Conservation (phyloP, 371 early-diverging fungal species). For the Rhizopus delemar region DNA sequence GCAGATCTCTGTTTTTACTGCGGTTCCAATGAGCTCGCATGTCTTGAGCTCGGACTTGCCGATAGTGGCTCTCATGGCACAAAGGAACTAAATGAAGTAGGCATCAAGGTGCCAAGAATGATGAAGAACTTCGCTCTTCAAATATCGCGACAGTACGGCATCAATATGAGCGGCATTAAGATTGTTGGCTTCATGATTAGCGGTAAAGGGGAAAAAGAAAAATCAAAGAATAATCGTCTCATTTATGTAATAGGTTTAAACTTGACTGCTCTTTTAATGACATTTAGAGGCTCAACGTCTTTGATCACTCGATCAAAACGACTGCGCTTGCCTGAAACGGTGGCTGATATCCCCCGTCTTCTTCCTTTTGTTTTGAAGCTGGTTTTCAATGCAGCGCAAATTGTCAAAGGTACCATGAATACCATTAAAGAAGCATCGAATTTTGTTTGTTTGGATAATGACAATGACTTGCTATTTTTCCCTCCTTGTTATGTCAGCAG, state of each 20-base stretch:
- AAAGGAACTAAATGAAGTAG: slow-evolving; percentile 20
- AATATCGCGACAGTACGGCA: slow-evolving; percentile 19
- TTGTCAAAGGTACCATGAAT: slow-evolving; percentile 10
- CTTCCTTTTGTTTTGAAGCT: slow-evolving; percentile 19
- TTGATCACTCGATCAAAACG: slow-evolving; percentile 20
- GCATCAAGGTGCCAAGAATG: slow-evolving; percentile 18
- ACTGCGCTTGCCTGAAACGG: slow-evolving; percentile 12
- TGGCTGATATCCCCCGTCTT: slow-evolving; percentile 15
- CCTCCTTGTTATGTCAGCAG: slow-evolving; percentile 15
- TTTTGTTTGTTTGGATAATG: slow-evolving; percentile 15
- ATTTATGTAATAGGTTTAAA: slow-evolving; percentile 19
- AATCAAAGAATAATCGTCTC: slow-evolving; percentile 15
- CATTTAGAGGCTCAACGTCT: slow-evolving; percentile 17
- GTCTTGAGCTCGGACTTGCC: slow-evolving; percentile 21
- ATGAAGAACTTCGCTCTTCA: slow-evolving; percentile 19
- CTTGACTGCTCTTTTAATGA: slow-evolving; percentile 20
- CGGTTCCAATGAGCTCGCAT: slow-evolving; percentile 18
- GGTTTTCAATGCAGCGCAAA: slow-evolving; percentile 5
- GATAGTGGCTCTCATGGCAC: slow-evolving; percentile 18
- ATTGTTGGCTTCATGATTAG: slow-evolving; percentile 20
- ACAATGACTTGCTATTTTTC: slow-evolving; percentile 12
- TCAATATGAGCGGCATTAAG: slow-evolving; percentile 19
- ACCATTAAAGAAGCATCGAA: slow-evolving; percentile 9
- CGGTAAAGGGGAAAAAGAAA: slow-evolving; percentile 14
- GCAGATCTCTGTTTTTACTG: slow-evolving; percentile 18